These are phyloP conservation scores for Boletellus deceptivus DNA, from an alignment of 1,284 basidiomycete genomes.

Conservation along the genomic window DNA sequence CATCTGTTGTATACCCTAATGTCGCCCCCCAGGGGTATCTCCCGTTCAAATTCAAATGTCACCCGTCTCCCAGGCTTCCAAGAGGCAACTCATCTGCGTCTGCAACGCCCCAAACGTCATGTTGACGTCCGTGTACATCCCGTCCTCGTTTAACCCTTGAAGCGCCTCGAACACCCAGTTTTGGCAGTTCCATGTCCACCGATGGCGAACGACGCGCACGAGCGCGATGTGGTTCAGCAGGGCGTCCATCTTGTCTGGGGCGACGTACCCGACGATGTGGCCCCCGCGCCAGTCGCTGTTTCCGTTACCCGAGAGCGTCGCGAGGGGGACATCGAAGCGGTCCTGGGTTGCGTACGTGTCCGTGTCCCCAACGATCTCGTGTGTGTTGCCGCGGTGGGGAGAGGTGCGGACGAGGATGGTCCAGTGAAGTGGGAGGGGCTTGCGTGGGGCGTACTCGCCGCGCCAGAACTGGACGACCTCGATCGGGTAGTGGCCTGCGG, in stretches of 20 bases:
- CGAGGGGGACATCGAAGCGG: slow-evolving; percentile 10
- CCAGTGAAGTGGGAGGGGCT: slow-evolving; percentile 28
- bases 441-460: slow-evolving; percentile 11
- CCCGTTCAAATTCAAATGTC: slow-evolving; percentile 4
- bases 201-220: slow-evolving; percentile 4
- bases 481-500: slow-evolving; percentile 19
- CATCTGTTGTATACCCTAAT: too few species aligned
- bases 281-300: slow-evolving; percentile 9
- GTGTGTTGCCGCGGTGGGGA: slow-evolving; percentile 19
- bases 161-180: slow-evolving; percentile 18
- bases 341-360: slow-evolving; percentile 22
- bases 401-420: slow-evolving; percentile 26
- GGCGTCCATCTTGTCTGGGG: slow-evolving; percentile 1
- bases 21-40: neutral
- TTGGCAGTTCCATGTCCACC: slow-evolving; percentile 15
- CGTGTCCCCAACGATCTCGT: slow-evolving; percentile 28
- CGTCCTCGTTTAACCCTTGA: neutral
- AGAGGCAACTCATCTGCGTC: slow-evolving; percentile 15
- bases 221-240: slow-evolving; percentile 6
- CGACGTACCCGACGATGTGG: slow-evolving; percentile 10
- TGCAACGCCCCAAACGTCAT: slow-evolving; percentile 4
- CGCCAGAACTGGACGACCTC: slow-evolving; percentile 31
- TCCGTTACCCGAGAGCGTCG: too few species aligned
- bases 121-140: slow-evolving; percentile 8
- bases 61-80: slow-evolving; percentile 20